Evolutionary conservation across 768 basidiomycete genomes (phyloP), one percentile per base, ranked within the genome.

Genomic region (Russula griseocarnosa): DNA sequence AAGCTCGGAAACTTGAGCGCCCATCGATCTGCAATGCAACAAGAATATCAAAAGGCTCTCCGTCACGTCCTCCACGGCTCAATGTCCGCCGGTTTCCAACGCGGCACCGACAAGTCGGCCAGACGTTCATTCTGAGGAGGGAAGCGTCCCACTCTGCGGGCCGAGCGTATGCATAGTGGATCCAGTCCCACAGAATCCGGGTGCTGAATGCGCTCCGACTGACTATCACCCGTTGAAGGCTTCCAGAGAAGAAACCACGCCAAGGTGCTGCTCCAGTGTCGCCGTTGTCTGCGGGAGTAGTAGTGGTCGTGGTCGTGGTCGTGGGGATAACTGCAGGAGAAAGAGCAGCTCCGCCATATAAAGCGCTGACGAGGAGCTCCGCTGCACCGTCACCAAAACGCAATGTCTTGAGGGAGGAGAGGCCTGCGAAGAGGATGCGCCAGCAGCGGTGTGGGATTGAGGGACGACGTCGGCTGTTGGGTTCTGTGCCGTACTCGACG

Each of bases 361-460:
- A 55, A 5, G 60, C 44, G 32, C 53, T 18, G 28, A 61, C 34
- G 32, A 61, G 34, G 30, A 61, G 32, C 20, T 55, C 60, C 46
- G 60, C 60, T 0, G 60, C 60, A 22, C 60, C 60, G 9, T 61
- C 52, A 3, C 60, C 60, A 1, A 61, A 61, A 13, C 55, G 60
- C 24, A 61, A 30, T 11, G 53, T 61, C 24, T 61, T 55, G 53
- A 61, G 32, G 32, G 30, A 18, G 42, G 51, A 20, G 20, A 61
- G 22, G 20, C 42, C 52, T 2, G 51, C 53, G 42, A 61, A 54
- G 7, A 61, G 42, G 30, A 40, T 18, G 1, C 42, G 28, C 60
- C 60, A 61, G 22, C 60, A 61, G 6, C 42, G 44, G n/a, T 47
- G 28, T 11, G 32, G 20, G 54, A 61, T 61, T 8, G 18, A 18